Evolutionary conservation across 2,329 filamentous ascomycete species (phyloP).

Genomic region (Pseudogymnoascus sp.): DNA sequence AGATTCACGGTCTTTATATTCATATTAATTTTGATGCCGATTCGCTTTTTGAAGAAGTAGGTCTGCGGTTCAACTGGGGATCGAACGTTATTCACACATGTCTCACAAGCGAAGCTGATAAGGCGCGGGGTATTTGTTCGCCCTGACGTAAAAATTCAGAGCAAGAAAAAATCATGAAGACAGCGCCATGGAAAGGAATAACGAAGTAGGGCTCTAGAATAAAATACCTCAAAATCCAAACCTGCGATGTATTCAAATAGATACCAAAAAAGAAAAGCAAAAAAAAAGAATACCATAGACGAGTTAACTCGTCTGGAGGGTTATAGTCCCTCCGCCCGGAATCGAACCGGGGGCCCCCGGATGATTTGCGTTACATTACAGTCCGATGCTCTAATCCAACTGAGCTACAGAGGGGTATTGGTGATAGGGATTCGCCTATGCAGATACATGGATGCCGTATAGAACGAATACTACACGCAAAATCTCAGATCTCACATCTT

Average conservation of each 20-base stretch:
- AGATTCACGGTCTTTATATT: background rate
- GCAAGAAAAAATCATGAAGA: background rate
- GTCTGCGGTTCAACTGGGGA: background rate
- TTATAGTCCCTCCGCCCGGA: slow-evolving; percentile 8
- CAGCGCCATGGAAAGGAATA: background rate
- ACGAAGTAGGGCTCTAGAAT: background rate
- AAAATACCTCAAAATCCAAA: background rate
- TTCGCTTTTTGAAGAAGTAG: background rate
- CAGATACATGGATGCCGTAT: background rate
- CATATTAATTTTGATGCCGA: background rate
- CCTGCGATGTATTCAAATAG: background rate
- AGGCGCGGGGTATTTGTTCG: background rate
- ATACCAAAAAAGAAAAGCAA: background rate
- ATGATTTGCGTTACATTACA: slow-evolving; percentile 1
- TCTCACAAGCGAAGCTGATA: background rate
- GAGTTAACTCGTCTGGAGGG: slow-evolving; percentile 5
- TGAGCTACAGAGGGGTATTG: slow-evolving; percentile 7
- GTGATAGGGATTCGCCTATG: background rate
- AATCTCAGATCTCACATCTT: background rate
- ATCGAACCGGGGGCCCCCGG: slow-evolving; percentile 8
- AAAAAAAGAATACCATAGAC: background rate
- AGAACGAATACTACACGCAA: background rate
- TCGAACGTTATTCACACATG: background rate
- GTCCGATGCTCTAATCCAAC: slow-evolving; percentile 8
- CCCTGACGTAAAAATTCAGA: background rate